Evolutionary conservation across 371 early-diverging fungal genomes (phyloP), one percentile per base, ranked within the genome.

Genomic region (Mortierella sp.): DNA sequence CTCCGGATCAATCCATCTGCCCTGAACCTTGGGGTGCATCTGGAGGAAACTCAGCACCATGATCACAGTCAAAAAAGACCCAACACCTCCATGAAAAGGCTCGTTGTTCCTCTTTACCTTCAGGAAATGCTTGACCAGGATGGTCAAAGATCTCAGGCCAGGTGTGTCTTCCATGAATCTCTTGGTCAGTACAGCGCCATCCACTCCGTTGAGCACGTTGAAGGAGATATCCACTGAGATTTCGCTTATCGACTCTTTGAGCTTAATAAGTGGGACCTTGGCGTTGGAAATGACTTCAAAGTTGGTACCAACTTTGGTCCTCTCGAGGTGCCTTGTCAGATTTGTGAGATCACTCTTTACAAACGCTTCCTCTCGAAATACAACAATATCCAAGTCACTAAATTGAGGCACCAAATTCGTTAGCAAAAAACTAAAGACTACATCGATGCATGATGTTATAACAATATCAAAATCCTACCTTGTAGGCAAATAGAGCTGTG

Each of bases 241-340:
- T 2, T 61, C 30, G 52, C 69, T 75, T 59, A 68, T 66, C 0
- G 65, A 47, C 59, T 80, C 81, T 43, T 63, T 58, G 57, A 72
- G 91, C 84, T 99, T 99, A 67, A 99, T 90, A 60, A 99, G 95
- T 6, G 99, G 99, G 5, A 98, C 96, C 83, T 94, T 85, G 3
- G 90, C 90, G 20, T 74, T 66, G 18, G 84, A 62, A 68, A 89
- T 86, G 20, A 86, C 84, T 30, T 73, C 72, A 40, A 87, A 60
- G 24, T 70, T 64, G 0, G 10, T 22, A 16, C 79, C 72, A 12
- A 90, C 54, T 16, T 45, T 32, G 2, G 28, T 18, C 0, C 22
- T 22, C 26, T 52, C 43, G 30, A 78, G 71, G 24, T 67, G 55
- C 0, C 58, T 54, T 4, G 85, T 68, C 40, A 90, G 67, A 5